Evolutionary conservation across 1,139 yeast species (phyloP).

Genomic region (Tardiomyces blankii): DNA sequence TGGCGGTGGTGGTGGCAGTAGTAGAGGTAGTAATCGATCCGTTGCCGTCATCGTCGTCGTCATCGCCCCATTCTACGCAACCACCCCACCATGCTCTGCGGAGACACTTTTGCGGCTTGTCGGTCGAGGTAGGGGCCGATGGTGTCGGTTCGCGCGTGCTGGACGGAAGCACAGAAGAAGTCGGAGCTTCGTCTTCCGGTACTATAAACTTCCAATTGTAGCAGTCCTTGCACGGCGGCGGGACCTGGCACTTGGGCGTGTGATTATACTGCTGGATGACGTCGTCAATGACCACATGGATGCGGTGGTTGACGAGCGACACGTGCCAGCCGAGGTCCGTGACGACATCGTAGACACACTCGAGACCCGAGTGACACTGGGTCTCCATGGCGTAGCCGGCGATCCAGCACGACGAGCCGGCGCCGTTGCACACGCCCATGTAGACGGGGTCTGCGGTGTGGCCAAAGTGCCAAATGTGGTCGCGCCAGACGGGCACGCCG

Average conservation of each 20-base stretch:
- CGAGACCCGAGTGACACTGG: constrained; percentile 83
- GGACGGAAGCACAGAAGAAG: constrained; percentile 3
- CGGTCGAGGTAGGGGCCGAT: constrained; percentile 4
- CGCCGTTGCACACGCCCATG: constrained; percentile 97
- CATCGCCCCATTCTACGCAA: constrained; percentile 13
- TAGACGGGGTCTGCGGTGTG: constrained; percentile 95
- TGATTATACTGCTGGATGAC: constrained; percentile 60
- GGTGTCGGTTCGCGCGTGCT: constrained; percentile 2
- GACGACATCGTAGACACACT: constrained; percentile 85
- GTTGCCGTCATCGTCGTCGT: not conserved
- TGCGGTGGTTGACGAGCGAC: constrained; percentile 76
- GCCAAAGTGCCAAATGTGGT: constrained; percentile 90
- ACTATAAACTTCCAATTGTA: constrained; percentile 79
- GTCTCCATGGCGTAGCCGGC: constrained; percentile 98
- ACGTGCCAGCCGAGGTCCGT: constrained; percentile 88
- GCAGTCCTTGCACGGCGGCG: constrained; percentile 76
- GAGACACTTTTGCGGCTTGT: constrained; percentile 1
- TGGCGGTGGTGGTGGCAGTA: not conserved
- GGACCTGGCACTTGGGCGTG: constrained; percentile 63
- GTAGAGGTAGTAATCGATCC: not conserved
- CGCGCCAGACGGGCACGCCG: constrained; percentile 67
- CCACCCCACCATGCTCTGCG: constrained; percentile 22
- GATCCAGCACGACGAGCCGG: constrained; percentile 76
- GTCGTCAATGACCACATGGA: constrained; percentile 83
- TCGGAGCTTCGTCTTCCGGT: constrained; percentile 16